Evolutionary conservation across 306 rosid species (phyloP).

Genomic region (Vachellia pachyceras): DNA sequence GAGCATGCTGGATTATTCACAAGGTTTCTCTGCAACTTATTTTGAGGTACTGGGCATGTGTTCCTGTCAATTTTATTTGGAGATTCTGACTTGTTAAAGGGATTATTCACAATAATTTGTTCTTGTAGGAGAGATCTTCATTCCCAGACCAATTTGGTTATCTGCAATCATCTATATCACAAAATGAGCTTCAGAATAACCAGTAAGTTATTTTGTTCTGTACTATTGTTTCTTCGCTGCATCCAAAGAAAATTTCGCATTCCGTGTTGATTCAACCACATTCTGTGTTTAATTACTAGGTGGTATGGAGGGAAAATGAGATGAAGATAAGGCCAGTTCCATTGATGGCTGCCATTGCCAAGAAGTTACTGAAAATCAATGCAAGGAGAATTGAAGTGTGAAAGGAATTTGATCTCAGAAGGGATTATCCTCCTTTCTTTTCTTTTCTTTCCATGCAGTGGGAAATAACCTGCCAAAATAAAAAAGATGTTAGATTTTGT

Average conservation of each 20-base stretch:
- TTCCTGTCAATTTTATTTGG: not conserved
- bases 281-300: constrained; percentile 52
- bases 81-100: constrained; percentile 13
- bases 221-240: not conserved
- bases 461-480: constrained; percentile 49
- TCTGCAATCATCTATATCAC: constrained; percentile 59
- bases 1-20: constrained; percentile 68
- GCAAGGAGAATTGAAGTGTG: constrained; percentile 43
- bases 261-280: constrained; percentile 22
- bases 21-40: constrained; percentile 83
- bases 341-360: constrained; percentile 28
- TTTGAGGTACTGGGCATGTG: constrained; percentile 60
- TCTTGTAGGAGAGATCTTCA: constrained; percentile 68
- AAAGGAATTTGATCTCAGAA: constrained; percentile 58
- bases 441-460: constrained; percentile 50
- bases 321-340: constrained; percentile 32
- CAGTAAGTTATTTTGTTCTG: constrained; percentile 47
- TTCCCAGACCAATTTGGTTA: constrained; percentile 69
- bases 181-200: constrained; percentile 62
- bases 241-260: not conserved
- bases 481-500: constrained; percentile 51
- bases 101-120: constrained; percentile 15
- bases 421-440: constrained; percentile 26
- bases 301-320: constrained; percentile 70
- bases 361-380: constrained; percentile 32